phyloP scores from a whole-genome alignment of 106 monocot genomes.

The Dactylorhiza incarnata region DNA sequence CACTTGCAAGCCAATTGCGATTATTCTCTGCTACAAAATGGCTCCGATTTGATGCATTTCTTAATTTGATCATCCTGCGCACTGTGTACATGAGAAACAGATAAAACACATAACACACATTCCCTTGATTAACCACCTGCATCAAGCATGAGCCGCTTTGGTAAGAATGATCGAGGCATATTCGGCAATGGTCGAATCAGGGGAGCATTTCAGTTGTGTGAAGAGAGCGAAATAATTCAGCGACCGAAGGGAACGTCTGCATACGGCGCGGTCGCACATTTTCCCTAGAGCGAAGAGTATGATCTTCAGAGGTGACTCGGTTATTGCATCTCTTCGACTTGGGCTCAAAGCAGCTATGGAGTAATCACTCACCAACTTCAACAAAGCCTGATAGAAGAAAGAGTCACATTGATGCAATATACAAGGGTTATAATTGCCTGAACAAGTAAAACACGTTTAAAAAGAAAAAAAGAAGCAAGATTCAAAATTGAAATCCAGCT shows the following conservation, averaged over 20 bases:
- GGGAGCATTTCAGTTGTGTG: constrained; percentile 43
- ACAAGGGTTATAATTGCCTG: neutral
- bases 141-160: constrained; percentile 36
- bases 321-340: constrained; percentile 51
- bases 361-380: constrained; percentile 68
- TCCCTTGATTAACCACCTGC: no score
- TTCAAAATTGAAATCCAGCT: neutral
- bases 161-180: constrained; percentile 53
- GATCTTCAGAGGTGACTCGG: constrained; percentile 69
- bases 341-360: constrained; percentile 53
- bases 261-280: constrained; percentile 79
- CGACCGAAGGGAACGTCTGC: constrained; percentile 58
- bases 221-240: constrained; percentile 53
- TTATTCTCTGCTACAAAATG: no score
- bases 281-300: constrained; percentile 79
- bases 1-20: no score
- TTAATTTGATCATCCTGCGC: no score
- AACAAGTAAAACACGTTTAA: neutral
- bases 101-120: no score
- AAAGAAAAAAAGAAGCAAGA: neutral
- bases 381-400: constrained; percentile 46
- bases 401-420: neutral
- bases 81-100: no score
- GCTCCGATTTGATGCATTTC: no score
- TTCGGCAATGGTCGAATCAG: constrained; percentile 50